These are phyloP conservation scores for Arctium minus DNA, from an alignment of 129 eudicot genomes.

Conservation along the genomic window DNA sequence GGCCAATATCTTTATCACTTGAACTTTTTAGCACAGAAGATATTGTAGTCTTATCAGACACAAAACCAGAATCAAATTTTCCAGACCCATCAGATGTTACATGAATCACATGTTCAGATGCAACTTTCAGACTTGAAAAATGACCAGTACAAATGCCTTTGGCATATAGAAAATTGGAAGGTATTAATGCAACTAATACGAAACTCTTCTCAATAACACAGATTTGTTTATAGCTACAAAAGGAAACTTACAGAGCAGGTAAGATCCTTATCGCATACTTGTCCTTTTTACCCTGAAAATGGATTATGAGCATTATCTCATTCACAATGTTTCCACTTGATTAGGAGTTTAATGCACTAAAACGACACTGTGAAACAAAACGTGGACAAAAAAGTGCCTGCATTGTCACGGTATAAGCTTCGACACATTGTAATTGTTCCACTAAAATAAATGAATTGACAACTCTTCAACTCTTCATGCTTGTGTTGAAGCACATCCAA, in stretches of 20 bases:
- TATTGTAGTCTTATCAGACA: too few relatives aligned
- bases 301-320: neutral
- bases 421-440: neutral
- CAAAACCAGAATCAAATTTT: too few relatives aligned
- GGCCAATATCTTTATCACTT: too few relatives aligned
- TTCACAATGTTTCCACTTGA: conserved; percentile 9
- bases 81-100: too few relatives aligned
- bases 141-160: neutral
- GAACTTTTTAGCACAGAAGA: too few relatives aligned
- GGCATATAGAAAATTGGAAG: neutral
- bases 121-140: neutral
- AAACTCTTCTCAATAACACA: conserved; percentile 29
- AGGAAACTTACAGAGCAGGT: conserved; percentile 84
- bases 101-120: neutral
- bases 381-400: conserved; percentile 55
- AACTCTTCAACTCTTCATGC: too few relatives aligned
- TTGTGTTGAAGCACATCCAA: too few relatives aligned
- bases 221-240: conserved; percentile 65
- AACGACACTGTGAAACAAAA: conserved; percentile 51
- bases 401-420: conserved; percentile 66
- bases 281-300: neutral
- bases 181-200: neutral
- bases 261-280: conserved; percentile 1
- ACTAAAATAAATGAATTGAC: too few relatives aligned
- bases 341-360: conserved; percentile 71